Evolutionary conservation across 495 filamentous ascomycete genomes (phyloP), one percentile per base, ranked within the genome.

Genomic region (Podospora pseudocomata): DNA sequence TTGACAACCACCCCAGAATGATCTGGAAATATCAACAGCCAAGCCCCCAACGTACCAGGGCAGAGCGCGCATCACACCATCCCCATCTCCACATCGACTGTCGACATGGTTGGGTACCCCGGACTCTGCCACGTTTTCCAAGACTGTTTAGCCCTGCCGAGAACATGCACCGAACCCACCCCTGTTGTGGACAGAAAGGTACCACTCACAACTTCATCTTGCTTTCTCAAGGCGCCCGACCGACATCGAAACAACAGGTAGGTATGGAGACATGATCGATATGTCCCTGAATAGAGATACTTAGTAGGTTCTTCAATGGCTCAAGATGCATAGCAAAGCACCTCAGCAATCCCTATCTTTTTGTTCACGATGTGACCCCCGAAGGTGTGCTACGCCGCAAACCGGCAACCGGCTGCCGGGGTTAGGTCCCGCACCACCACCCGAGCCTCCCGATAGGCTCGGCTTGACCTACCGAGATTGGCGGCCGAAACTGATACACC

Each of bases 381-480:
- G 30, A 49, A 49, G 39, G 15, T 13, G 39, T 49, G 39, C 39
- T 49, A 49, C 5, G 13, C 39, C 39, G 39, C 9, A 18, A 49
- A 49, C 39, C 39, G 39, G 39, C 39, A 9, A 49, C 39, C 39
- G 39, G 39, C 39, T 9, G 2, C 39, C 39, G 39, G 39, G 39
- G 5, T 49, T 9, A 49, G 39, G 39, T 49, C 39, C 39, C 39
- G 39, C 39, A 11, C 39, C 15, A 26, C 4, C 55, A 58, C 55
- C 23, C 55, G 55, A 26, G 55, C 55, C 55, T 58, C n/a, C 55
- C 55, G 55, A 58, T 58, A 58, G 55, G 55, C 23, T 26, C 55
- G 55, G 55, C 55, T 26, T 26, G 39, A 58, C n/a, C 55, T 58
- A 58, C 55, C 55, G 55, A 58, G 55, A 58, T 58, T 58, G 55